Base-by-base conservation (phyloP, 1,284 basidiomycete species). In the Apiotrichum domesticum region DNA sequence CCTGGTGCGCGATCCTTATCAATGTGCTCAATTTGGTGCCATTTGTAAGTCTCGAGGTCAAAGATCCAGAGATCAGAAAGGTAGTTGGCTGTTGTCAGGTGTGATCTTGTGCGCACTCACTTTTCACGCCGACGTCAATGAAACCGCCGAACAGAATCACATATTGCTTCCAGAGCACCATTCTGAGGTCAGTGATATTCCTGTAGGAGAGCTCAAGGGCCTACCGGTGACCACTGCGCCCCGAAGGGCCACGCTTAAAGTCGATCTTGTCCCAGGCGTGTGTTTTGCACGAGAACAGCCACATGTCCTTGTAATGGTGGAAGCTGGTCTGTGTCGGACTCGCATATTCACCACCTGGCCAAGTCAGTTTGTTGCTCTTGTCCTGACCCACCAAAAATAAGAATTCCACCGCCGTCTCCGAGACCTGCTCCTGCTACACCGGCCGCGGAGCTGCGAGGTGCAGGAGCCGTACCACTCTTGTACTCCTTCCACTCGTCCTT, bases 241-340 rank as follows among this genome's bases (percentile, higher is more conserved):
- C 88, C 45, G 82, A 85, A 0, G 92, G 92, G 14, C 84, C 81
- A 14, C 87, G 75, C 69, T 91, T 94, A 7, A 90, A 81, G 82
- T 96, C 92, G 56, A 95, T 88, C 15, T 89, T 80, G 59, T 96
- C 90, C 93, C 93, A 97, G 0, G 82, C 77, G 67, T 91, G 87
- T 0, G 83, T 62, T 57, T 67, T 67, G 46, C 63, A 59, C 39
- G 54, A 61, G 56, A 66, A 65, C 39, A 65, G 55, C 61, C 61
- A 66, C 62, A 93, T 85, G 66, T 94, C 90, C 44, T 88, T 84
- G 69, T 93, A 96, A 69, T 95, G 91, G 64, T 94, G 89, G 74
- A 95, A 95, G 0, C 85, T 85, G 35, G 86, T 92, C 73, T 95
- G 91, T 59, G 89, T 83, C 4, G 90, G 76, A 0, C 87, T 88